Evolutionary conservation across 1,284 basidiomycete species (phyloP), one percentile per base, ranked within the genome.

Genomic region (Apiotrichum akiyoshidainum): DNA sequence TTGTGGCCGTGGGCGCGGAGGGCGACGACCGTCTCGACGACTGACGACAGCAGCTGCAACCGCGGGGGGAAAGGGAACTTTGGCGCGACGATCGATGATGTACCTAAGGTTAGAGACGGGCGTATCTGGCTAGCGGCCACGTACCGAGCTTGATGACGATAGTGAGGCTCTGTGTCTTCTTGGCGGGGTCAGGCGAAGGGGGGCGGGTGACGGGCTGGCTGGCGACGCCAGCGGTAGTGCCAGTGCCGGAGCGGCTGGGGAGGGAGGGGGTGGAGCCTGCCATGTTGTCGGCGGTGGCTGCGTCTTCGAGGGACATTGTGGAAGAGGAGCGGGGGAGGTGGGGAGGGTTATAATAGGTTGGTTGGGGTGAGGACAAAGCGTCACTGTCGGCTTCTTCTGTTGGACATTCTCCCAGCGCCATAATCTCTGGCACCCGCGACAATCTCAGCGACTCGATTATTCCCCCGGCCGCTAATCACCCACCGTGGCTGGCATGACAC

Each of bases 1-100:
- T 90, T 87, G 79, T 99, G 95, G 0, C 95, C 95, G 44, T 86
- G 80, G 5, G 82, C 80, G 50, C 88, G 86, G 7, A 99, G 83
- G 45, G 84, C 79, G 41, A 92, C 84, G 14, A 93, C 92, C 0
- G 92, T 91, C 78, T 99, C 95, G 47, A 95, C 93, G 52, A 99
- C 83, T 0, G 90, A 87, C 0, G 92, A 93, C 26, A 99, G 84
- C 9, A 90, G 90, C 10, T 92, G 90, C 0, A 99, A 82, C 21
- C 97, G 83, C 1, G 95, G 93, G 63, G 91, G 86, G 64, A 79
- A 78, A 59, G 94, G 90, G 1, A 90, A 92, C 52, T 84, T 85
- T 73, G 94, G 89, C 75, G 93, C 89, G 14, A 96, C 88, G 73
- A 97, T 96, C 2, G 92, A 95, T 0, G 93, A 94, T 6, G 92